phyloP scores from a whole-genome alignment of 331 rosid genomes.

The Telfairia occidentalis region DNA sequence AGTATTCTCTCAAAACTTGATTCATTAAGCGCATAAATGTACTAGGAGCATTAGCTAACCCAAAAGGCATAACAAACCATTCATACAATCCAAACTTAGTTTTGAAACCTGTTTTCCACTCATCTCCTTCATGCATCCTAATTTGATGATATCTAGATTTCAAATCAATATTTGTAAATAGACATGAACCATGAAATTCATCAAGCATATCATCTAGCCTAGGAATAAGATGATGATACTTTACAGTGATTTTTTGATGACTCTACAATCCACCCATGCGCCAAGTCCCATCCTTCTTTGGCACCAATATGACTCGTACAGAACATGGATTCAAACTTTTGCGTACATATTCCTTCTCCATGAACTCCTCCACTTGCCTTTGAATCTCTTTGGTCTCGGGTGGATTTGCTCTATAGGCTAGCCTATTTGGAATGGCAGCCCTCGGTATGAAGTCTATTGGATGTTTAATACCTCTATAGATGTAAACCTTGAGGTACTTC shows the following conservation, averaged over 20 bases:
- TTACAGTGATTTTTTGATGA: neutral
- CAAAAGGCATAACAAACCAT: too few relatives aligned
- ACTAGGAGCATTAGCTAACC: too few relatives aligned
- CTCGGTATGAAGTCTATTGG: neutral
- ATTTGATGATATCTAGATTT: neutral
- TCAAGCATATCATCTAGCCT: too few relatives aligned
- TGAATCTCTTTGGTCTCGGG: neutral
- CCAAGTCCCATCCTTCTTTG: neutral
- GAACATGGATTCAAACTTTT: neutral
- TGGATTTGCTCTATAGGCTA: neutral
- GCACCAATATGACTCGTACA: neutral
- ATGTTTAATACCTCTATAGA: neutral
- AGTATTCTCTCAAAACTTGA: too few relatives aligned
- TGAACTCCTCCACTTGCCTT: neutral
- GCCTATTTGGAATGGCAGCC: neutral
- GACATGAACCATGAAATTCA: too few relatives aligned
- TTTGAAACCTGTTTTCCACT: too few relatives aligned
- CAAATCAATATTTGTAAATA: too few relatives aligned
- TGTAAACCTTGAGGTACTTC: neutral
- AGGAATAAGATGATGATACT: too few relatives aligned
- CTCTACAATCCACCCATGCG: neutral
- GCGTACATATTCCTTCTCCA: neutral
- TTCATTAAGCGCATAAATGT: neutral
- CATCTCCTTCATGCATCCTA: neutral
- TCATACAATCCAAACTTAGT: too few relatives aligned